phyloP scores from a whole-genome alignment of 257 asterid species.

The Penstemon barbatus region DNA sequence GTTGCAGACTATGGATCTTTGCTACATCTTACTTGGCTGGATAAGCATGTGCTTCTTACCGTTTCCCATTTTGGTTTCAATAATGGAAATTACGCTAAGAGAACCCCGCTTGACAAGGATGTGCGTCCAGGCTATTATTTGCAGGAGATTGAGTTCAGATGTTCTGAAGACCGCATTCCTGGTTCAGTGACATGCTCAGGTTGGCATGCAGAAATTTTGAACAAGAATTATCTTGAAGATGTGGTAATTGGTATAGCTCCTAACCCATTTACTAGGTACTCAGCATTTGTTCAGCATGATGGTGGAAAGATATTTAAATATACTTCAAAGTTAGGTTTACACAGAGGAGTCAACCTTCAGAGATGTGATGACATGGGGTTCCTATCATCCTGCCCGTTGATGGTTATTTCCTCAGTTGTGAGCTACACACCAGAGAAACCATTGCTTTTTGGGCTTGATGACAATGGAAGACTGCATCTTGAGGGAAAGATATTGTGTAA shows the following conservation, averaged over 20 bases:
- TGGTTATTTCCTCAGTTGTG: conserved; percentile 57
- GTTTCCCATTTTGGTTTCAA: conserved; percentile 37
- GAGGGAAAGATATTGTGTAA: conserved; percentile 68
- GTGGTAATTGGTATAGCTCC: conserved; percentile 57
- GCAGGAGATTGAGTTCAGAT: conserved; percentile 64
- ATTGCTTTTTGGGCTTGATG: conserved; percentile 85
- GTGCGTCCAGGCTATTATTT: conserved; percentile 49
- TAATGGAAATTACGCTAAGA: conserved; percentile 28
- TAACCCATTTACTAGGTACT: conserved; percentile 42
- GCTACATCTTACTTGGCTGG: conserved; percentile 74
- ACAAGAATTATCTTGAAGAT: conserved; percentile 56
- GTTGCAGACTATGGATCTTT: conserved; percentile 41
- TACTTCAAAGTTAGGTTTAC: conserved; percentile 48
- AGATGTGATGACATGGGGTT: conserved; percentile 66
- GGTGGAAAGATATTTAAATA: conserved; percentile 79
- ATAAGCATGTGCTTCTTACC: conserved; percentile 67
- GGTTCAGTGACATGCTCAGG: conserved; percentile 76
- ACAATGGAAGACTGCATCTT: conserved; percentile 64
- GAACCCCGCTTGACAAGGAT: conserved; percentile 36
- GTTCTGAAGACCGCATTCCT: conserved; percentile 69
- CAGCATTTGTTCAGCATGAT: conserved; percentile 76
- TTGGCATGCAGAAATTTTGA: conserved; percentile 62
- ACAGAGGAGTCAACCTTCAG: conserved; percentile 47
- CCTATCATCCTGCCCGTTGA: conserved; percentile 72
- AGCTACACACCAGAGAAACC: conserved; percentile 43